Evolutionary conservation across 768 basidiomycete genomes (phyloP).

Genomic region (Boletus rufocinnamomeus): DNA sequence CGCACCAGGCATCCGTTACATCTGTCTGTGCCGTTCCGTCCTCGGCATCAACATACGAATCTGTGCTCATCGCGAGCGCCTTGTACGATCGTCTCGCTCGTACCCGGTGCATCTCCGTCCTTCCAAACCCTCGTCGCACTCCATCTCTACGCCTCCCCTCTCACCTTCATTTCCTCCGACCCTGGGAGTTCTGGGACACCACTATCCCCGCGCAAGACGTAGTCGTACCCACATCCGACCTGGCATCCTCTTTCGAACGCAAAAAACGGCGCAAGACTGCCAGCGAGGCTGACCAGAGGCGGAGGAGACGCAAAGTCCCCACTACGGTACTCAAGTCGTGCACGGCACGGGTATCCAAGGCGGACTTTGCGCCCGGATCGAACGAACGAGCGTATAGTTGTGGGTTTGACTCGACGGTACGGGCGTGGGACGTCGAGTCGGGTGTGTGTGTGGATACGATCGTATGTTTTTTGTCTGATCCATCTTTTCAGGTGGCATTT

Average conservation of each 20-base stretch:
- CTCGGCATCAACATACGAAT: slow-evolving; percentile 27
- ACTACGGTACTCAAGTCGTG: slow-evolving; percentile 93
- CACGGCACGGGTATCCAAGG: slow-evolving; percentile 76
- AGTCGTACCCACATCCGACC: slow-evolving; percentile 34
- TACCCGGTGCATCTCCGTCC: neutral
- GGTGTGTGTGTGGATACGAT: slow-evolving; percentile 73
- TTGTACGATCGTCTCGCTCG: slow-evolving; percentile 61
- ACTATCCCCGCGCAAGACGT: slow-evolving; percentile 64
- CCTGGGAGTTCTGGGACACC: slow-evolving; percentile 89
- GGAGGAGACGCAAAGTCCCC: no score
- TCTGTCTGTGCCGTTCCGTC: slow-evolving; percentile 58
- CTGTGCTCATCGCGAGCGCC: slow-evolving; percentile 59
- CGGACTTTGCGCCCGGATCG: slow-evolving; percentile 51
- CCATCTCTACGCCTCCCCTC: slow-evolving; percentile 71
- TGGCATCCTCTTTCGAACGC: no score
- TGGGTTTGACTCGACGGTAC: slow-evolving; percentile 88
- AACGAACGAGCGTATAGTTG: slow-evolving; percentile 27
- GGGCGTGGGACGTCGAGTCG: slow-evolving; percentile 82
- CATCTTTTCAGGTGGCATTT: neutral
- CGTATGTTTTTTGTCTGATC: slow-evolving; percentile 37
- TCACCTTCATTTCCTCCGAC: slow-evolving; percentile 83
- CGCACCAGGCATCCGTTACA: slow-evolving; percentile 69
- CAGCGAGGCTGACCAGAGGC: no score
- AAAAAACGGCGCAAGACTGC: slow-evolving; percentile 67
- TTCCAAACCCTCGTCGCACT: slow-evolving; percentile 55